Percentiles rank a stretch among this genome's conserved stretches.
These are phyloP conservation scores for Tuber microsphaerosporum DNA, from an alignment of 495 filamentous ascomycete species.

Conservation along the genomic window DNA sequence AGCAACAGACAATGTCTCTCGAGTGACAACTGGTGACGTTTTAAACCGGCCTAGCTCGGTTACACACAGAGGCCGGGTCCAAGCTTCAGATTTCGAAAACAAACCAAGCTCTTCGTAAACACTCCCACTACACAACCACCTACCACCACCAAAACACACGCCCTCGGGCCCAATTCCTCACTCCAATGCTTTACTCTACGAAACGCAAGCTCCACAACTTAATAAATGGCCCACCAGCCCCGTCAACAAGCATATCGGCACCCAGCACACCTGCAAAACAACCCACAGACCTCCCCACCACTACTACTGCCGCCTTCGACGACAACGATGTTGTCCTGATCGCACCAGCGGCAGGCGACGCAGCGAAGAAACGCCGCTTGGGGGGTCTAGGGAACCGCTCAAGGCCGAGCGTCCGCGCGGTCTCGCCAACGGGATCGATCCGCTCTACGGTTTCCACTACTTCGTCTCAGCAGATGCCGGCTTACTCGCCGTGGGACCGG, in stretches of 20 bases:
- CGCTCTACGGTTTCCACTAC: conserved; percentile 31
- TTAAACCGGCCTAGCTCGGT: not conserved
- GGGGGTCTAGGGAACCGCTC: conserved; percentile 26
- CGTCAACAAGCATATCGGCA: conserved; percentile 17
- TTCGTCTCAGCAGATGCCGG: conserved; percentile 29
- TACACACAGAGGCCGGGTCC: not conserved
- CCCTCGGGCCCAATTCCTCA: conserved; percentile 1
- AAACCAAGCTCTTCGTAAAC: not conserved
- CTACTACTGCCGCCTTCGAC: conserved; percentile 6
- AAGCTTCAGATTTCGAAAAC: not conserved
- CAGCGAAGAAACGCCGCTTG: conserved; percentile 36
- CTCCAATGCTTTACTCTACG: conserved; percentile 40
- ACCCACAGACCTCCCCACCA: conserved; percentile 7
- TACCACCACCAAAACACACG: not conserved
- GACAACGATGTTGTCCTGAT: conserved; percentile 29
- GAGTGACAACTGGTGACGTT: not conserved
- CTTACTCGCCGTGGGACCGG: conserved; percentile 77
- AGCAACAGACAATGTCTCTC: not conserved
- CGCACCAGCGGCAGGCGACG: conserved; percentile 1
- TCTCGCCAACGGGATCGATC: conserved; percentile 33
- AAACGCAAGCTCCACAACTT: conserved; percentile 43
- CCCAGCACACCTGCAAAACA: conserved; percentile 22
- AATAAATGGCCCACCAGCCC: conserved; percentile 32
- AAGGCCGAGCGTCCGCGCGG: conserved; percentile 35
- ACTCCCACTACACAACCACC: conserved; percentile 4